Evolutionary conservation across 2,329 filamentous ascomycete genomes (phyloP).

Genomic region (Coccinonectria pachysandricola): DNA sequence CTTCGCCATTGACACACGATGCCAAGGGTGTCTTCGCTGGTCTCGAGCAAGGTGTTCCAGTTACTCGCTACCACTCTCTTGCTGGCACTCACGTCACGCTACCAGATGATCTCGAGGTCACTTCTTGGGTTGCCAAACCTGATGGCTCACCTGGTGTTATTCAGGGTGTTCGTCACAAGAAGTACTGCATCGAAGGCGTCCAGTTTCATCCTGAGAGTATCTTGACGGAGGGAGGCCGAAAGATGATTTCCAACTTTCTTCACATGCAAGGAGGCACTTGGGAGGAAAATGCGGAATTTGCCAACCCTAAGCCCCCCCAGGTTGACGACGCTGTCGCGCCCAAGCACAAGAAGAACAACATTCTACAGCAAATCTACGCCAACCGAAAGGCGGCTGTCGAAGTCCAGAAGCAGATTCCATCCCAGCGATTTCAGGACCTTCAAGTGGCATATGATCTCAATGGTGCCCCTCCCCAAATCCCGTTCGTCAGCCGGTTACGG

Average conservation of each 20-base stretch:
- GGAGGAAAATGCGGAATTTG: constrained; percentile 56
- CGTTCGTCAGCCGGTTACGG: constrained; percentile 67
- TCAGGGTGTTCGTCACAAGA: constrained; percentile 92
- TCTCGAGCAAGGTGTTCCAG: constrained; percentile 70
- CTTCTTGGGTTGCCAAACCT: constrained; percentile 74
- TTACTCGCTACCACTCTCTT: constrained; percentile 93
- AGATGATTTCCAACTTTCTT: constrained; percentile 90
- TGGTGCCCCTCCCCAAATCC: constrained; percentile 72
- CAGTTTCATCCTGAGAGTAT: constrained; percentile 99
- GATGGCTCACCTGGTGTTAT: constrained; percentile 79
- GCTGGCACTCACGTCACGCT: constrained; percentile 84
- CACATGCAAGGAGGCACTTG: constrained; percentile 83
- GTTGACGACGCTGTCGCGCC: constrained; percentile 16
- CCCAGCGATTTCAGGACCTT: constrained; percentile 71
- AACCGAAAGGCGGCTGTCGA: constrained; percentile 67
- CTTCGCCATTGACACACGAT: constrained; percentile 82
- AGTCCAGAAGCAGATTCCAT: constrained; percentile 75
- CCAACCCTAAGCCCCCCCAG: constrained; percentile 2
- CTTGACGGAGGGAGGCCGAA: constrained; percentile 74
- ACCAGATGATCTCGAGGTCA: constrained; percentile 76
- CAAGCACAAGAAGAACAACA: constrained; percentile 60
- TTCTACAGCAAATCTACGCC: constrained; percentile 82
- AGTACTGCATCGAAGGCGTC: constrained; percentile 84
- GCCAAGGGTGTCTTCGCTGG: constrained; percentile 80
- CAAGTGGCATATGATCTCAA: constrained; percentile 80